phyloP scores from a whole-genome alignment of 192 early-diverging fungal genomes.

The Umbelopsis sp. region DNA sequence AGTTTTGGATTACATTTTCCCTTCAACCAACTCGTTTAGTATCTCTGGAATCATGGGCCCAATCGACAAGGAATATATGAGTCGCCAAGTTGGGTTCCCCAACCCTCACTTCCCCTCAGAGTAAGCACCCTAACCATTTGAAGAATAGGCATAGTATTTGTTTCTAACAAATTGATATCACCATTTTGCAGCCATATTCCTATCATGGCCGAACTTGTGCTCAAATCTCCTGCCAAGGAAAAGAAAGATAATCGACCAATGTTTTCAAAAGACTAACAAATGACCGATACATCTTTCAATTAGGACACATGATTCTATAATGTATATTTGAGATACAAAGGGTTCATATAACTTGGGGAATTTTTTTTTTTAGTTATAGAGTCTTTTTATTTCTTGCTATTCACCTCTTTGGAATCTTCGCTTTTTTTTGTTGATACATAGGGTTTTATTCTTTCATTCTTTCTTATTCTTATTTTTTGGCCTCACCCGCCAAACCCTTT shows the following conservation, averaged over 20 bases:
- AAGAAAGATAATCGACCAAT: constrained; percentile 28
- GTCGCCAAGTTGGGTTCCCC: constrained; percentile 87
- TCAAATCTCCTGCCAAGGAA: constrained; percentile 44
- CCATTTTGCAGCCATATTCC: constrained; percentile 59
- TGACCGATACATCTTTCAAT: constrained; percentile 3
- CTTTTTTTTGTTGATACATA: constrained; percentile 24
- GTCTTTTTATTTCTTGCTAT: constrained; percentile 27
- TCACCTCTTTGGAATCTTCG: constrained; percentile 16
- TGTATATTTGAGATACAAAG: constrained; percentile 21
- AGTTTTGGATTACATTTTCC: constrained; percentile 96
- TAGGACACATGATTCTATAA: constrained; percentile 18
- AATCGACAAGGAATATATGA: constrained; percentile 81
- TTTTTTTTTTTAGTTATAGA: neutral
- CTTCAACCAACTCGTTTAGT: constrained; percentile 71
- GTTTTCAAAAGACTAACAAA: constrained; percentile 15
- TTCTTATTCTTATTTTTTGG: constrained; percentile 26
- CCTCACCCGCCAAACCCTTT: constrained; percentile 23
- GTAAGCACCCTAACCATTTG: constrained; percentile 28
- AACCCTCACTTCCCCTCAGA: constrained; percentile 88
- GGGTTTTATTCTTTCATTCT: constrained; percentile 24
- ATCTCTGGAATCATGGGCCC: constrained; percentile 81
- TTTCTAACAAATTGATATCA: neutral
- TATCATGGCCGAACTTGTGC: constrained; percentile 75
- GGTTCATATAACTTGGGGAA: neutral
- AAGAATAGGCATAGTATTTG: too few species aligned